Base-by-base conservation (phyloP, 805 yeast genomes). In the Nakazawaea wyomingensis region DNA sequence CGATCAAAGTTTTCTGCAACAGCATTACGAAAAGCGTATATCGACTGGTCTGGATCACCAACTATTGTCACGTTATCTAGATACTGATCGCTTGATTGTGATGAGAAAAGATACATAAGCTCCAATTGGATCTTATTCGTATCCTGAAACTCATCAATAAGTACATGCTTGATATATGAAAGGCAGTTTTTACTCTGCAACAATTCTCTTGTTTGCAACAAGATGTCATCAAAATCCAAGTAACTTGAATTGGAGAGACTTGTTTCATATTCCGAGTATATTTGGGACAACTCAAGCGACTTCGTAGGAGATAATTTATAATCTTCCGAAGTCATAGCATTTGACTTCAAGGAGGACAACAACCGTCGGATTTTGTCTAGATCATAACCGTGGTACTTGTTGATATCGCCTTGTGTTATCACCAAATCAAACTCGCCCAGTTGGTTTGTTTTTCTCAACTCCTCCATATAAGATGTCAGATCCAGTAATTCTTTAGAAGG, bases 11-110 rank as follows among this genome's bases (percentile, higher is more conserved):
- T 89, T 14, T 68, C 64, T 1, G 82, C 69, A 28, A 79, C 78
- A 0, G 97, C 97, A 53, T 82, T 80, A 47, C 98, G 68, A 52
- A 91, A 91, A 0, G 83, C 88, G 59, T 93, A 91, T 18, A 91
- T 91, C 55, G 95, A 82, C 61, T 91, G 99, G 60, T 93, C 96
- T 0, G 96, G 96, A 56, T 91, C 99, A 1, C 99, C 99, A 2
- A 91, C 97, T 1, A 89, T 81, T 0, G 97, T 86, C 7, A 91
- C 72, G 45, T 81, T 81, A 47, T 78, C 57, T n/a, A n/a, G n/a
- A 4, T 17, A 19, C 29, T 67, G 69, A 16, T 55, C 41, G 16
- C 62, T 58, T 0, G 81, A 69, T 22, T 43, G 43, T 4, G 39
- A 24, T 4, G 43, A 37, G 26, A 84, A 61, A 4, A 66, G 63